Conservation (phyloP, 345 rosid genomes). For the Lagerstroemia speciosa region DNA sequence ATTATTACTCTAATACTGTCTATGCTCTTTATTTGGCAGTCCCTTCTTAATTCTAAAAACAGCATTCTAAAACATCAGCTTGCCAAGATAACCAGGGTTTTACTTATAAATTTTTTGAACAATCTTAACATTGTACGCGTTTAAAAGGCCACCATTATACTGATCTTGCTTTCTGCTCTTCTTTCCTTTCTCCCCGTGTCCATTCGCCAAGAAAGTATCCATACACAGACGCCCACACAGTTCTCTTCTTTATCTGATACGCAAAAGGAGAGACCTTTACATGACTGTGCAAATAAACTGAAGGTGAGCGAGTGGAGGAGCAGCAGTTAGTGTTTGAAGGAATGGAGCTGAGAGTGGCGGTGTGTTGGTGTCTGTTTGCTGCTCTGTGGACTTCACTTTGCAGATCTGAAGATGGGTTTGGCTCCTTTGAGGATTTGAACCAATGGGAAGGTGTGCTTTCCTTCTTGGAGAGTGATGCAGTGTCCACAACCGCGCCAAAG, state of each 20-base stretch:
- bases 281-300: too few species aligned
- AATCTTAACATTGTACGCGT: neutral
- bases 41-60: neutral
- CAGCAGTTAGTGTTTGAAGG: neutral
- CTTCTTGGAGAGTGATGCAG: constrained; percentile 14
- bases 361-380: constrained; percentile 13
- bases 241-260: neutral
- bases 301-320: neutral
- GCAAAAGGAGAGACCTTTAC: neutral
- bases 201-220: neutral
- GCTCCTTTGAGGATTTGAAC: constrained; percentile 11
- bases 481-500: constrained; percentile 16
- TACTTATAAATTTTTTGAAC: neutral
- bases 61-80: neutral
- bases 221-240: neutral
- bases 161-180: neutral
- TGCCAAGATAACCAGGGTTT: neutral
- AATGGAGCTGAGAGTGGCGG: constrained; percentile 7
- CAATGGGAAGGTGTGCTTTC: constrained; percentile 22
- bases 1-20: neutral
- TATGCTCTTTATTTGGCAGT: neutral
- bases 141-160: neutral
- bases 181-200: too few species aligned
- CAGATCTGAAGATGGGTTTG: constrained; percentile 33
- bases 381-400: constrained; percentile 16